A percentile compares a stretch with the other conserved stretches of the same genome.
phyloP scores from a whole-genome alignment of 2,329 filamentous ascomycete genomes.

The Cordyceps cicadae region DNA sequence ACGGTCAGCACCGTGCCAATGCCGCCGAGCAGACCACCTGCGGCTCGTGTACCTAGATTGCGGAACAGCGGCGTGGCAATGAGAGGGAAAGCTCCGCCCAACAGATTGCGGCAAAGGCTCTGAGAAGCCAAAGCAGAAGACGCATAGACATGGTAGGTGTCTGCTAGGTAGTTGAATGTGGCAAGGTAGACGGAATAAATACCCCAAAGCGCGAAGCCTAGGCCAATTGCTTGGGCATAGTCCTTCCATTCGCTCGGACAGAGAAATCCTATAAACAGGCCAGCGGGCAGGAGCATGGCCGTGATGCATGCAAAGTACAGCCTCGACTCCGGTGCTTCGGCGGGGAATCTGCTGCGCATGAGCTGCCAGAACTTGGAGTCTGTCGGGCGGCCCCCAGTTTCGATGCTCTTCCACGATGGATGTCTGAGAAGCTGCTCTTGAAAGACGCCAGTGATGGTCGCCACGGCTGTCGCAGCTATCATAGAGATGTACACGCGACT shows the following conservation, averaged over 20 bases:
- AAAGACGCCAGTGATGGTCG: slow-evolving; percentile 60
- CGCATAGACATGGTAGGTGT: slow-evolving; percentile 78
- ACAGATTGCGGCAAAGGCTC: slow-evolving; percentile 74
- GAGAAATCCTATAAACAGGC: slow-evolving; percentile 50
- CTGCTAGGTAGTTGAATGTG: slow-evolving; percentile 87
- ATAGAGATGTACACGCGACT: slow-evolving; percentile 69
- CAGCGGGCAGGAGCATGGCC: slow-evolving; percentile 65
- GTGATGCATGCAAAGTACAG: slow-evolving; percentile 79
- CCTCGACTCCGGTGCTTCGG: slow-evolving; percentile 61
- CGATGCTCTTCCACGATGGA: slow-evolving; percentile 24
- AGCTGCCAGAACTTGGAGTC: slow-evolving; percentile 35
- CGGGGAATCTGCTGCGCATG: slow-evolving; percentile 37
- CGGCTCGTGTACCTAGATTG: slow-evolving; percentile 60
- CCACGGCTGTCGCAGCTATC: slow-evolving; percentile 56
- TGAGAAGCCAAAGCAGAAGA: slow-evolving; percentile 81
- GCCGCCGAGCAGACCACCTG: slow-evolving; percentile 67
- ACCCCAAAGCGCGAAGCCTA: slow-evolving; percentile 71
- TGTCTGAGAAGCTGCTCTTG: slow-evolving; percentile 60
- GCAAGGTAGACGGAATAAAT: slow-evolving; percentile 83
- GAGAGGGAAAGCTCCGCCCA: slow-evolving; percentile 74
- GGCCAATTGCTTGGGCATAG: slow-evolving; percentile 40
- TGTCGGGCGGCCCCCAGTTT: slow-evolving; percentile 16
- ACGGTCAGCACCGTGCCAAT: slow-evolving; percentile 60
- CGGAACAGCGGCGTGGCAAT: slow-evolving; percentile 66
- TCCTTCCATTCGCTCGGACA: slow-evolving; percentile 17